Evolutionary conservation across 768 basidiomycete species (phyloP), one percentile per base, ranked within the genome.

Genomic region (Tephrocybe sp.): DNA sequence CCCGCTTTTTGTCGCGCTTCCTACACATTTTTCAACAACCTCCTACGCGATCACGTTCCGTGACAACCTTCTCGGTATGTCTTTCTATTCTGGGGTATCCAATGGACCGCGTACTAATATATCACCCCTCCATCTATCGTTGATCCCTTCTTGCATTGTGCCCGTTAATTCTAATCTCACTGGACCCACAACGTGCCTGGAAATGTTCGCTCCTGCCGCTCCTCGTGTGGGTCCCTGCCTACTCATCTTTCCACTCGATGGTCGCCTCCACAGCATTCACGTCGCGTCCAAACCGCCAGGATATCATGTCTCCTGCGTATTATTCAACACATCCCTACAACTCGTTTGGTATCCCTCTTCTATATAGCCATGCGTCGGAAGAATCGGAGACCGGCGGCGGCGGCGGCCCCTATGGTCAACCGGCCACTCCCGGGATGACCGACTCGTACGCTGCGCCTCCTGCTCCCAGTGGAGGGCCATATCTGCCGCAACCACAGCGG

Each of bases 371-470:
- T 36, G 49, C 50, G 31, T 56, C 49, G 38, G 57, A 60, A 23
- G 57, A 55, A 22, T 53, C 59, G 37, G 55, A 55, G 16, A 24
- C 52, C 31, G 57, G 52, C 23, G 52, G 59, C 16, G 49, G 49
- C 43, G 47, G 47, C 21, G 54, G 52, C 4, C 25, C 49, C 23
- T 41, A 51, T 44, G 50, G 45, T 16, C 49, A 54, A 42, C 33
- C 55, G 33, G 27, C 38, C 23, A 46, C 30, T 51, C 43, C 56
- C 43, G 47, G 52, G 24, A 29, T 31, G 6, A 18, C 44, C 9
- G 18, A 38, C 27, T 22, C 53, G 1, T 55, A 41, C 22, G 43
- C 37, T 16, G 7, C 21, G 18, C 43, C 47, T 13, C 19, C 29
- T 42, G 9, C 45, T 24, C 21, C 13, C 30, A 30, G 29, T 19